Conservation (phyloP, 257 asterid genomes). For the Nicotiana tabacum region DNA sequence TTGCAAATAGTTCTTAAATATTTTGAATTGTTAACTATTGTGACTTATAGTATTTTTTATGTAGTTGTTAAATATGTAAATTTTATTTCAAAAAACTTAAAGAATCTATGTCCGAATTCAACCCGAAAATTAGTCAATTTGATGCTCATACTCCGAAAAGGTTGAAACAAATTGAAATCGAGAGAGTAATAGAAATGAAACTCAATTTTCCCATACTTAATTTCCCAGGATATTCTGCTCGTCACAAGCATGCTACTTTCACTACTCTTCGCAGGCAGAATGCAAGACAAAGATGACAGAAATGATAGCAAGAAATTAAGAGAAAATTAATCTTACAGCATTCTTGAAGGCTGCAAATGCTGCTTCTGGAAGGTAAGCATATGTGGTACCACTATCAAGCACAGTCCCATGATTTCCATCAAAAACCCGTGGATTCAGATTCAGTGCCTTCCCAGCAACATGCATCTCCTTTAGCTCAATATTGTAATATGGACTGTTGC, state of each 20-base stretch:
- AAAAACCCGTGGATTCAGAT: conserved; percentile 55
- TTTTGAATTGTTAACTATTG: no score
- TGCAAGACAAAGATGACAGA: not conserved
- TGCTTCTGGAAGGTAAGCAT: conserved; percentile 88
- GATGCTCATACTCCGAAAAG: no score
- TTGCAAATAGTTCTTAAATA: no score
- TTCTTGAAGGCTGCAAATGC: conserved; percentile 80
- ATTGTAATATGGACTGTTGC: conserved; percentile 99
- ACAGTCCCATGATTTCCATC: conserved; percentile 92
- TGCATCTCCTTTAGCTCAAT: conserved; percentile 89
- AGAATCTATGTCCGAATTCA: no score
- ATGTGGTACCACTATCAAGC: conserved; percentile 97
- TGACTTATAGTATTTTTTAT: no score
- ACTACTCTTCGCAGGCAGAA: conserved; percentile 7
- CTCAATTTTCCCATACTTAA: not conserved
- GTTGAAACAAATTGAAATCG: no score
- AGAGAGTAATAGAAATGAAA: not conserved
- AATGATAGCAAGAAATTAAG: conserved; percentile 9
- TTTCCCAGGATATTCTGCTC: conserved; percentile 5
- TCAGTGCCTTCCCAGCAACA: conserved; percentile 91
- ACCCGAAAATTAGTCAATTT: no score
- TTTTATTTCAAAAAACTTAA: no score
- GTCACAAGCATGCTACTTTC: not conserved
- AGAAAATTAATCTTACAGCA: conserved; percentile 62
- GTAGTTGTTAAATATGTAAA: no score